These are phyloP conservation scores for Escallonia rubra DNA, from an alignment of 129 eudicot genomes.

Conservation along the genomic window DNA sequence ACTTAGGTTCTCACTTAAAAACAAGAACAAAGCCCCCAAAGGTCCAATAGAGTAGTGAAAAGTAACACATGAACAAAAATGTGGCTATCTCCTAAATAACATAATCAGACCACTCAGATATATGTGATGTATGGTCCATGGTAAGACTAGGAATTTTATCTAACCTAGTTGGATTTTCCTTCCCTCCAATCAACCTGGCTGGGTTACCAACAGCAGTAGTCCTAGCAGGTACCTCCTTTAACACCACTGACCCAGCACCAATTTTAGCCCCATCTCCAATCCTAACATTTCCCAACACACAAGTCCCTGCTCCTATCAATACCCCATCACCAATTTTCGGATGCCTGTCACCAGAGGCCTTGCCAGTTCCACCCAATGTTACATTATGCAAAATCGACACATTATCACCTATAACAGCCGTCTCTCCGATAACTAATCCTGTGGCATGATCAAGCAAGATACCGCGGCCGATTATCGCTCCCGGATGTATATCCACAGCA, in stretches of 20 bases:
- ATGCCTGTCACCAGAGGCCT: slow-evolving; percentile 78
- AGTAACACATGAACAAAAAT: background rate
- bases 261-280: slow-evolving; percentile 87
- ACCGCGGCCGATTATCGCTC: slow-evolving; percentile 80
- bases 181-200: slow-evolving; percentile 80
- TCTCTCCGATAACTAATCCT: slow-evolving; percentile 84
- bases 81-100: slow-evolving; percentile 42
- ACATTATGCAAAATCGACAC: slow-evolving; percentile 92
- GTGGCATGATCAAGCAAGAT: slow-evolving; percentile 90
- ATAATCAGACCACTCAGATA: slow-evolving; percentile 75
- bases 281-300: slow-evolving; percentile 79
- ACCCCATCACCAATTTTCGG: slow-evolving; percentile 95
- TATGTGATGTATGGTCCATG: slow-evolving; percentile 92
- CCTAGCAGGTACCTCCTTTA: slow-evolving; percentile 77
- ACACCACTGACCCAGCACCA: slow-evolving; percentile 92
- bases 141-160: slow-evolving; percentile 86
- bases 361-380: slow-evolving; percentile 93
- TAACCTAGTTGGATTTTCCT: slow-evolving; percentile 61
- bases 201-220: slow-evolving; percentile 94
- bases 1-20: slow-evolving; percentile 19
- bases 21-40: background rate
- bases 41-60: background rate
- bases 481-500: slow-evolving; percentile 87
- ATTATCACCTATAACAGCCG: slow-evolving; percentile 85
- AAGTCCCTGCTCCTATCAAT: slow-evolving; percentile 91